Evolutionary conservation across 495 filamentous ascomycete species (phyloP).

Genomic region (Xylaria palmicola): DNA sequence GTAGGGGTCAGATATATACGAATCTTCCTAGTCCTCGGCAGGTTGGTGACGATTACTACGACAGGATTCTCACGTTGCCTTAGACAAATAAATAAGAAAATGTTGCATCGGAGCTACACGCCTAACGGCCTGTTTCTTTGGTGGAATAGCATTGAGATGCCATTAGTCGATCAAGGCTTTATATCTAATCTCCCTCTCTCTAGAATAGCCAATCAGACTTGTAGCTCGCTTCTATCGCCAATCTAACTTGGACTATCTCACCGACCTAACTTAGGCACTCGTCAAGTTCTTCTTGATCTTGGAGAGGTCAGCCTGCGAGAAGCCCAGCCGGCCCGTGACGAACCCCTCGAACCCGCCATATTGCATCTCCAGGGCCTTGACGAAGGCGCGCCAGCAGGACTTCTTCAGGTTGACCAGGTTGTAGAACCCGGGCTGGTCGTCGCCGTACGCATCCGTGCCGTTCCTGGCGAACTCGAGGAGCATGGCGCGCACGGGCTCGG

Average conservation of each 20-base stretch:
- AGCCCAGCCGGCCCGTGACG: constrained; percentile 37
- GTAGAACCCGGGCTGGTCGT: constrained; percentile 39
- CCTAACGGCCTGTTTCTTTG: no score
- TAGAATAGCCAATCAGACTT: no score
- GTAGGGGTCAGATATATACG: no score
- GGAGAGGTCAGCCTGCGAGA: constrained; percentile 39
- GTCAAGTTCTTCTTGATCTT: constrained; percentile 44
- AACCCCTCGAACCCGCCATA: constrained; percentile 48
- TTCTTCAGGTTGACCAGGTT: constrained; percentile 39
- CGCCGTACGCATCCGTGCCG: constrained; percentile 28
- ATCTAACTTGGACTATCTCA: neutral
- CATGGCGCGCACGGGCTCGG: constrained; percentile 43
- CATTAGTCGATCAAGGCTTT: neutral
- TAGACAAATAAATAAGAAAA: no score
- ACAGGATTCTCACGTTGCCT: no score
- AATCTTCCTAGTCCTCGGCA: no score
- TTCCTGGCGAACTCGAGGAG: constrained; percentile 38
- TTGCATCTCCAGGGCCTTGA: constrained; percentile 31
- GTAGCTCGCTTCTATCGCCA: neutral
- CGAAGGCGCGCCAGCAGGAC: constrained; percentile 42
- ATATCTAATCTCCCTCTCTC: no score
- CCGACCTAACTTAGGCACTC: constrained; percentile 7
- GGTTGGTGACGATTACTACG: no score
- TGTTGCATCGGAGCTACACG: no score
- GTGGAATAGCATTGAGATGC: no score